These are phyloP conservation scores for Gaeumannomyces tritici DNA, from an alignment of 2,329 filamentous ascomycete species.

Conservation along the genomic window DNA sequence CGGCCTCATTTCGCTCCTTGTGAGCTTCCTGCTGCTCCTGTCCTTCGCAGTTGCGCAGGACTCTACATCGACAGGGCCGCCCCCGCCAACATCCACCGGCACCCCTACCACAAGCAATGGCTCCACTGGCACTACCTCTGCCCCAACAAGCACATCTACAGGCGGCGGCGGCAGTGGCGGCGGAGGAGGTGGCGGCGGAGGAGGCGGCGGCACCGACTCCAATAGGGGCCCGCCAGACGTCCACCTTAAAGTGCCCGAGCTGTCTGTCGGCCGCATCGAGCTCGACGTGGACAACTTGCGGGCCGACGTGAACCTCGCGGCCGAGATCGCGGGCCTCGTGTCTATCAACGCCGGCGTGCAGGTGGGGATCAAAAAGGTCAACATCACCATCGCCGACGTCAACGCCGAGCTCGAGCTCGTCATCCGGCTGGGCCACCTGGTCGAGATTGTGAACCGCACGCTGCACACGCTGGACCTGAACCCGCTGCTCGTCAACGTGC, in stretches of 20 bases:
- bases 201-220: slow-evolving; percentile 18
- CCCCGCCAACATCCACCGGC: background rate
- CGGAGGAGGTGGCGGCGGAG: slow-evolving; percentile 10
- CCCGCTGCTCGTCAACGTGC: slow-evolving; percentile 45
- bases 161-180: slow-evolving; percentile 9
- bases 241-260: slow-evolving; percentile 44
- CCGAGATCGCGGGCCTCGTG: slow-evolving; percentile 49
- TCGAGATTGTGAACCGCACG: slow-evolving; percentile 51
- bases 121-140: slow-evolving; percentile 5
- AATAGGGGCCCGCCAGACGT: slow-evolving; percentile 37
- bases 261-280: slow-evolving; percentile 50
- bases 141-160: slow-evolving; percentile 8
- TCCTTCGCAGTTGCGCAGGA: slow-evolving; percentile 21
- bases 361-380: slow-evolving; percentile 38
- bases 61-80: slow-evolving; percentile 7
- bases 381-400: slow-evolving; percentile 53
- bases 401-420: slow-evolving; percentile 49
- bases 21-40: slow-evolving; percentile 17
- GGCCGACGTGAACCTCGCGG: slow-evolving; percentile 51
- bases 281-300: slow-evolving; percentile 48
- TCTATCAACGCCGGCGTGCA: slow-evolving; percentile 44
- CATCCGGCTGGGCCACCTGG: slow-evolving; percentile 49
- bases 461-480: slow-evolving; percentile 51
- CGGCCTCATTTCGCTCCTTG: slow-evolving; percentile 16
- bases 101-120: background rate